phyloP scores from a whole-genome alignment of 768 basidiomycete genomes.

The Suillus occidentalis region DNA sequence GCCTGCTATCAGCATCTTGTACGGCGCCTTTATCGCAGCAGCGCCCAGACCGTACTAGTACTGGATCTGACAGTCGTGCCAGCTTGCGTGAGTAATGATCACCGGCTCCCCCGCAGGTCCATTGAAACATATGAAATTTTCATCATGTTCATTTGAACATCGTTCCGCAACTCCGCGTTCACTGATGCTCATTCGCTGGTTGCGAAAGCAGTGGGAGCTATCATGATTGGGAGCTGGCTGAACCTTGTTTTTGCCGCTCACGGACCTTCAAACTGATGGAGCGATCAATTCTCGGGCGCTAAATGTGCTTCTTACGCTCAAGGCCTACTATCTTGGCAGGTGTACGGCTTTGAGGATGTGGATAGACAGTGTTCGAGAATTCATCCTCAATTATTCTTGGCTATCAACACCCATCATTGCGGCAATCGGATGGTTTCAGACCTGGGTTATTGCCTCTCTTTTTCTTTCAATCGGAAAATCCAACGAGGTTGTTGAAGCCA shows the following conservation, averaged over 20 bases:
- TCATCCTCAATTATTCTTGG: constrained; percentile 6
- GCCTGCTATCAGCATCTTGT: no score
- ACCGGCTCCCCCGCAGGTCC: no score
- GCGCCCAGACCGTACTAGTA: no score
- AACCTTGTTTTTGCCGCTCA: background rate
- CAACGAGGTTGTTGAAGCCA: background rate
- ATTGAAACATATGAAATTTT: no score
- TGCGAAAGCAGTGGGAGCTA: no score
- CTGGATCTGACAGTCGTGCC: no score
- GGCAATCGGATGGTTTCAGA: constrained; percentile 1
- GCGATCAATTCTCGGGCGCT: background rate
- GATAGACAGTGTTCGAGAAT: constrained; percentile 1
- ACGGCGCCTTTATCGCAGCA: no score
- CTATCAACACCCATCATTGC: constrained; percentile 5
- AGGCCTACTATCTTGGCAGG: background rate
- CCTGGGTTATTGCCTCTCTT: constrained; percentile 4
- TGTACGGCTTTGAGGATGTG: background rate
- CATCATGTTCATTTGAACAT: no score
- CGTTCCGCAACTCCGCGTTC: no score
- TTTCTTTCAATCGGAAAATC: constrained; percentile 1
- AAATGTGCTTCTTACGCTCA: background rate
- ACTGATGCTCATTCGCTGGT: no score
- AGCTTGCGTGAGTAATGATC: no score
- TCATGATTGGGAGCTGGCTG: no score
- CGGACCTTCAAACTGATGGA: background rate